Conservation (phyloP, 441 rosid genomes). For the Adansonia rubrostipa region DNA sequence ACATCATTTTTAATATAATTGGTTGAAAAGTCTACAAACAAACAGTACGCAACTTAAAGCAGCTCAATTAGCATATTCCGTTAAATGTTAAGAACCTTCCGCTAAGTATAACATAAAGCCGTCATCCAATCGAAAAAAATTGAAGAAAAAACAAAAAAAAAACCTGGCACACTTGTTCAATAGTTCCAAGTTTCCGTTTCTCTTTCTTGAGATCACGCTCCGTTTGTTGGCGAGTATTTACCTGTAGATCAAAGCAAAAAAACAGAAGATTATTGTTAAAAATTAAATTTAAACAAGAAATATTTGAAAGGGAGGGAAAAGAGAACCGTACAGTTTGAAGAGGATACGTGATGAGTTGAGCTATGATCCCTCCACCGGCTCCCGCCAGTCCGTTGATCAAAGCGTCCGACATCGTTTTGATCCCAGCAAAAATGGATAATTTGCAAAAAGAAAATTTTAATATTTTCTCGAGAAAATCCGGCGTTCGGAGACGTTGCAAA, state of each 20-base stretch:
- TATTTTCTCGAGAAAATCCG: constrained; percentile 21
- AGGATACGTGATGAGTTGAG: constrained; percentile 96
- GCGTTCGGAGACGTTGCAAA: background rate
- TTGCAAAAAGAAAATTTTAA: background rate
- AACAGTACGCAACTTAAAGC: background rate
- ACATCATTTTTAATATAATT: background rate
- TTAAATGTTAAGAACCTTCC: constrained; percentile 12
- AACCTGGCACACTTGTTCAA: constrained; percentile 82
- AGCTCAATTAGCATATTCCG: constrained; percentile 15
- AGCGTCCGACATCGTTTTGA: constrained; percentile 78
- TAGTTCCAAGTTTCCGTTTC: constrained; percentile 72
- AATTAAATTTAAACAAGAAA: background rate
- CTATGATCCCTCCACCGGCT: constrained; percentile 97
- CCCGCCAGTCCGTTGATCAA: constrained; percentile 94
- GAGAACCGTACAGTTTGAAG: constrained; percentile 75
- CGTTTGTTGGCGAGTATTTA: constrained; percentile 91
- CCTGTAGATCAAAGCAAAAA: constrained; percentile 45
- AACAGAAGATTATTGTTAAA: background rate
- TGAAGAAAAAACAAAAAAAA: background rate
- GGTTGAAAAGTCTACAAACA: background rate
- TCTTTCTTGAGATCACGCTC: constrained; percentile 79
- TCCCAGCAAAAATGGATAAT: constrained; percentile 25
- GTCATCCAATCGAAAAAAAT: background rate
- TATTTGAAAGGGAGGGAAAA: background rate
- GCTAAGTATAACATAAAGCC: constrained; percentile 3